phyloP scores from a whole-genome alignment of 345 rosid species.

The Populus simonii region DNA sequence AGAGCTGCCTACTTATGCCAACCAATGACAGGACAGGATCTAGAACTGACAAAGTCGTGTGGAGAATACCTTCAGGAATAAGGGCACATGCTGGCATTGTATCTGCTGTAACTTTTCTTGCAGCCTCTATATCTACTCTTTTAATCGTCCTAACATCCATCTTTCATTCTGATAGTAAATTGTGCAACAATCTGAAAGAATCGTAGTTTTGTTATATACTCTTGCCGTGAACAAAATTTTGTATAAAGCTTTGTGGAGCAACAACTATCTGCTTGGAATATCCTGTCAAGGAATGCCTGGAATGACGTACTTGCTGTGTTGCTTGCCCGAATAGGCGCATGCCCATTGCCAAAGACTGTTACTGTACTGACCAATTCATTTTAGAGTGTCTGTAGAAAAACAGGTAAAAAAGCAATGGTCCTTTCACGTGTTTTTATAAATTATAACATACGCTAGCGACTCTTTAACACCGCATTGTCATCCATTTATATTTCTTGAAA shows the following conservation, averaged over 20 bases:
- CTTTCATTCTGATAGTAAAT: conserved; percentile 24
- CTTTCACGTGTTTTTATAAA: no score
- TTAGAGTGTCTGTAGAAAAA: no score
- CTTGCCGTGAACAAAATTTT: background rate
- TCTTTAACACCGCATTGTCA: background rate
- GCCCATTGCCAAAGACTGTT: no score
- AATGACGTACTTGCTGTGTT: background rate
- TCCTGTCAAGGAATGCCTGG: background rate
- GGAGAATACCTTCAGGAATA: conserved; percentile 67
- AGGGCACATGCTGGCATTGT: conserved; percentile 47
- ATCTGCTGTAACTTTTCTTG: conserved; percentile 48
- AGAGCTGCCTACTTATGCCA: conserved; percentile 42
- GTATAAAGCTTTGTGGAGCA: background rate
- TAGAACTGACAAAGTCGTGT: conserved; percentile 28
- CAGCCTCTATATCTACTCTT: conserved; percentile 46
- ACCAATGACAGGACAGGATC: conserved; percentile 14
- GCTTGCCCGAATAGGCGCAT: no score
- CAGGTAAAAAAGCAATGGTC: no score
- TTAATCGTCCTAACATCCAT: conserved; percentile 42
- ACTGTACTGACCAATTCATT: no score
- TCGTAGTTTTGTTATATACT: background rate
- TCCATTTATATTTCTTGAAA: background rate
- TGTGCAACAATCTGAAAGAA: background rate
- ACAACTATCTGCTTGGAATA: background rate
- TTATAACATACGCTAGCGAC: no score